Conservation (phyloP, 2,329 filamentous ascomycete genomes). For the Phyllosticta capitalensis region DNA sequence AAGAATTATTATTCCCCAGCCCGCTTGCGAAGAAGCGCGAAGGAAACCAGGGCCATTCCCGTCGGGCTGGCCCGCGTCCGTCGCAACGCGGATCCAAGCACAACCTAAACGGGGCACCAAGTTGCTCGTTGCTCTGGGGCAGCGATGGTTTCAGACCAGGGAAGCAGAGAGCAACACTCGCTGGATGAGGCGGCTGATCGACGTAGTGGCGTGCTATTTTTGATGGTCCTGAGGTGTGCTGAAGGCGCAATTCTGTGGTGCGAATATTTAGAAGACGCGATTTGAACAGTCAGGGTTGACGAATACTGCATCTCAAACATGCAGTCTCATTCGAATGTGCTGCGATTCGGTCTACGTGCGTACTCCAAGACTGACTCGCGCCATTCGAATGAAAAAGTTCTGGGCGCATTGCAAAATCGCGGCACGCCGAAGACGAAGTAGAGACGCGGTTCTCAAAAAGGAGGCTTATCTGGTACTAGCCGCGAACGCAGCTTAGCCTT, state of each 20-base stretch:
- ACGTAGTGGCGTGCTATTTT: neutral
- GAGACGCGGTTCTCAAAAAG: neutral
- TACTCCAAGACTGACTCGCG: neutral
- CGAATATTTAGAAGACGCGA: no score
- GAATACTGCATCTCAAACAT: no score
- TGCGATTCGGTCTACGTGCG: no score
- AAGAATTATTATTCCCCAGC: neutral
- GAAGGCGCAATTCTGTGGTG: no score
- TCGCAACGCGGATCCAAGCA: neutral
- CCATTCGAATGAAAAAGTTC: neutral
- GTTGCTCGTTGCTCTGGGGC: neutral
- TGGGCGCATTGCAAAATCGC: neutral
- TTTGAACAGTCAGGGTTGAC: no score
- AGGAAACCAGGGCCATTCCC: neutral
- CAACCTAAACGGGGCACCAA: neutral
- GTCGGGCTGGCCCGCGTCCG: neutral
- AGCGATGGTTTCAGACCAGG: neutral
- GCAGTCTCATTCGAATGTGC: no score
- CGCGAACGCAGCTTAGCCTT: neutral
- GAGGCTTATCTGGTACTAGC: neutral
- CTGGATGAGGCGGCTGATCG: neutral
- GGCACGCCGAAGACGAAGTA: neutral
- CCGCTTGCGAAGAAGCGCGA: neutral
- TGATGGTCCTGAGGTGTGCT: neutral
- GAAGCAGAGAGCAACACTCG: neutral